phyloP scores from a whole-genome alignment of 495 filamentous ascomycete species.

The Aspergillus panamensis region DNA sequence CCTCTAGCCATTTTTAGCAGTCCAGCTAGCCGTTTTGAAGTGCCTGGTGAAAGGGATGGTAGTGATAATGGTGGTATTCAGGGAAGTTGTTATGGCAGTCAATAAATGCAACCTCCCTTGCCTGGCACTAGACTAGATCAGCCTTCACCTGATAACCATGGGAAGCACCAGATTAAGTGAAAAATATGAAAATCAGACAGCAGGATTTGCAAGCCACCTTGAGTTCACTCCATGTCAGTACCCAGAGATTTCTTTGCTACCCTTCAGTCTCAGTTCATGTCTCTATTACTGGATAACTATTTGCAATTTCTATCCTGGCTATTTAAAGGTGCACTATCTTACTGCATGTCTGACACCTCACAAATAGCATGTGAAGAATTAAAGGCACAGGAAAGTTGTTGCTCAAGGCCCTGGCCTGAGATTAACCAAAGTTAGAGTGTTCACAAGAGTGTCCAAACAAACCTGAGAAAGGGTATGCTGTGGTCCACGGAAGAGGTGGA shows the following conservation, averaged over 20 bases:
- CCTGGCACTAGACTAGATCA: neutral
- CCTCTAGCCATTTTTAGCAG: slow-evolving; percentile 17
- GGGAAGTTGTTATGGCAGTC: slow-evolving; percentile 2
- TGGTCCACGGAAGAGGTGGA: slow-evolving; percentile 22
- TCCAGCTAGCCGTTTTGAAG: slow-evolving; percentile 10
- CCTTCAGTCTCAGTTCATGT: slow-evolving; percentile 21
- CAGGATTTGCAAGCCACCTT: slow-evolving; percentile 11
- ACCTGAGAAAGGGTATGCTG: slow-evolving; percentile 19
- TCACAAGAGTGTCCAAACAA: slow-evolving; percentile 5
- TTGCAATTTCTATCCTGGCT: slow-evolving; percentile 26
- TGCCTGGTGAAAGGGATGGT: neutral
- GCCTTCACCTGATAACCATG: neutral
- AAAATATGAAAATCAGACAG: slow-evolving; percentile 11
- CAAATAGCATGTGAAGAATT: slow-evolving; percentile 15
- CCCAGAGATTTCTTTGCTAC: slow-evolving; percentile 15
- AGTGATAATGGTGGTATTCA: neutral
- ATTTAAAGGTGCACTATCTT: slow-evolving; percentile 21
- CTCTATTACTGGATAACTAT: slow-evolving; percentile 14
- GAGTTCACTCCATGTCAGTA: slow-evolving; percentile 2
- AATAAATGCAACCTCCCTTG: neutral
- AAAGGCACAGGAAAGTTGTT: slow-evolving; percentile 4
- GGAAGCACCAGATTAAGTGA: slow-evolving; percentile 12
- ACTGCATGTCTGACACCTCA: slow-evolving; percentile 13
- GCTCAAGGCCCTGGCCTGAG: slow-evolving; percentile 5
- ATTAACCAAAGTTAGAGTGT: neutral